Percentiles rank a stretch among this genome's conserved stretches.
Evolutionary conservation across 306 rosid species (phyloP).

Genomic region (Cucumis sativus): Cucumber_9930_V3 NC_026661.2:21628001-21628500

Average conservation of each 20-base stretch:
- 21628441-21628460: background rate
- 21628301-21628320: background rate
- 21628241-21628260: background rate
- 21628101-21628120: slow-evolving; percentile 96
- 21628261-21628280: background rate
- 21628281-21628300: background rate
- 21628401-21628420: background rate
- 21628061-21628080: slow-evolving; percentile 88
- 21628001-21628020: slow-evolving; percentile 53
- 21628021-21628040: slow-evolving; percentile 38
- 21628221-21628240: background rate
- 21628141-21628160: slow-evolving; percentile 94
- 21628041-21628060: slow-evolving; percentile 76
- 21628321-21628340: background rate
- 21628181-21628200: slow-evolving; percentile 6
- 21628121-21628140: slow-evolving; percentile 89
- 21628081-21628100: slow-evolving; percentile 85
- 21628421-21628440: background rate
- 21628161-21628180: slow-evolving; percentile 10
- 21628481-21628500: background rate
- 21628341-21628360: background rate
- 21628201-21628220: background rate
- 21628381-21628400: background rate
- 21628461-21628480: background rate
- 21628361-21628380: background rate